A percentile compares a stretch with the other conserved stretches of the same genome.
Conservation (phyloP, 176 grass and related monocot species). For the Carex myosuroides region DNA sequence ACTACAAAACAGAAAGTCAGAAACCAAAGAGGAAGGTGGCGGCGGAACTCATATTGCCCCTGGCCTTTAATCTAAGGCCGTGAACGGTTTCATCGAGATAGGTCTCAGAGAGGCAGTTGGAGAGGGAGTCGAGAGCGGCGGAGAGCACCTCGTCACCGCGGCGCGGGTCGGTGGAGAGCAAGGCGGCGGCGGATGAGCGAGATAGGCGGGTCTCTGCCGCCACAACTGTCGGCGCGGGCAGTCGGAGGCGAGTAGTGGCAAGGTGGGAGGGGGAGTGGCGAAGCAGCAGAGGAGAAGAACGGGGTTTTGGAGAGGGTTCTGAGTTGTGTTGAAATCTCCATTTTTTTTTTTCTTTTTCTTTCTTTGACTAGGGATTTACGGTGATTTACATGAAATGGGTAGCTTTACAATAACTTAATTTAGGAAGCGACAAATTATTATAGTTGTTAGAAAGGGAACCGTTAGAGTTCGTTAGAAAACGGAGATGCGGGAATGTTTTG, state of each 20-base stretch:
- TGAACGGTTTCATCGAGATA: slow-evolving; percentile 60
- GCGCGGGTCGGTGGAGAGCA: slow-evolving; percentile 39
- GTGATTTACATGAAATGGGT: too few species aligned
- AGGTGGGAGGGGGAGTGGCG: background rate
- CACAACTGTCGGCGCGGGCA: background rate
- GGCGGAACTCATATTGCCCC: slow-evolving; percentile 60
- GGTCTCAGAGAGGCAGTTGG: slow-evolving; percentile 83
- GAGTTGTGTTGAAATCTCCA: background rate
- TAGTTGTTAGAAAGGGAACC: too few species aligned
- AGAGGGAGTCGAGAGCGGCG: slow-evolving; percentile 33
- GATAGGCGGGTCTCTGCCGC: background rate
- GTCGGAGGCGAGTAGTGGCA: background rate
- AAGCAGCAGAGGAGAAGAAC: background rate
- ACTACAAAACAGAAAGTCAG: background rate
- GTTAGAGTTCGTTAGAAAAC: too few species aligned
- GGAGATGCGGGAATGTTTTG: too few species aligned
- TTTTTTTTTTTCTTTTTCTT: background rate
- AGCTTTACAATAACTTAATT: too few species aligned
- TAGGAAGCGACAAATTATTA: too few species aligned
- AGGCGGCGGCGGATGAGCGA: background rate
- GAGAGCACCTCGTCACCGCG: slow-evolving; percentile 52
- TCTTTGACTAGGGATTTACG: too few species aligned
- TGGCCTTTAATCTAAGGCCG: slow-evolving; percentile 47
- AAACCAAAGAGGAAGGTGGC: background rate
- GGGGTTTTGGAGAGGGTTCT: slow-evolving; percentile 25